These are phyloP conservation scores for Microcos paniculata DNA, from an alignment of 345 rosid genomes.

Conservation along the genomic window DNA sequence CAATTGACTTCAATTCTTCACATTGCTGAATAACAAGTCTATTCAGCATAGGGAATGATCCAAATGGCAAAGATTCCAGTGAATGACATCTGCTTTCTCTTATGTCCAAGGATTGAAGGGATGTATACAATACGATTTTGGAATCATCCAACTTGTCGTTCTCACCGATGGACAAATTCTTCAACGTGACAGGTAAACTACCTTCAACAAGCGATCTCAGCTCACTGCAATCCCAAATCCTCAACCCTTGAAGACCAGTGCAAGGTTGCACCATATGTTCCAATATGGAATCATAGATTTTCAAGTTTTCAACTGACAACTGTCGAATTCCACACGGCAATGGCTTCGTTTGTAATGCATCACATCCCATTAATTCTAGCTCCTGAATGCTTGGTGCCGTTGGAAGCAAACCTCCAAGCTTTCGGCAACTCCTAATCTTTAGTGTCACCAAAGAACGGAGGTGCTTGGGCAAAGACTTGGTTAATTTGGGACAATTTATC, in stretches of 20 bases:
- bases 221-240: rapidly evolving
- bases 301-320: background rate
- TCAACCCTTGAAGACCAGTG: background rate
- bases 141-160: background rate
- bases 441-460: too few species aligned
- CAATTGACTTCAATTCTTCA: background rate
- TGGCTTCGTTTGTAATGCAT: background rate
- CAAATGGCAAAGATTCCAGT: too few species aligned
- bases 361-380: background rate
- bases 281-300: background rate
- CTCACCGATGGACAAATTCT: background rate
- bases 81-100: too few species aligned
- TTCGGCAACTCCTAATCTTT: too few species aligned
- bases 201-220: background rate
- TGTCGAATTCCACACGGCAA: background rate
- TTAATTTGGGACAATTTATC: too few species aligned
- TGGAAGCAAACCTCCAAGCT: too few species aligned
- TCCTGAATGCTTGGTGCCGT: too few species aligned
- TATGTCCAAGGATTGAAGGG: too few species aligned
- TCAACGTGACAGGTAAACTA: too few species aligned
- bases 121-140: too few species aligned
- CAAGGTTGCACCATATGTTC: background rate
- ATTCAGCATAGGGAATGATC: background rate
- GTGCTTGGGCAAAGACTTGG: too few species aligned
- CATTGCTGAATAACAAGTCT: too few species aligned